Evolutionary conservation across 257 asterid species (phyloP).

Genomic region (Verbascum thapsus): DNA sequence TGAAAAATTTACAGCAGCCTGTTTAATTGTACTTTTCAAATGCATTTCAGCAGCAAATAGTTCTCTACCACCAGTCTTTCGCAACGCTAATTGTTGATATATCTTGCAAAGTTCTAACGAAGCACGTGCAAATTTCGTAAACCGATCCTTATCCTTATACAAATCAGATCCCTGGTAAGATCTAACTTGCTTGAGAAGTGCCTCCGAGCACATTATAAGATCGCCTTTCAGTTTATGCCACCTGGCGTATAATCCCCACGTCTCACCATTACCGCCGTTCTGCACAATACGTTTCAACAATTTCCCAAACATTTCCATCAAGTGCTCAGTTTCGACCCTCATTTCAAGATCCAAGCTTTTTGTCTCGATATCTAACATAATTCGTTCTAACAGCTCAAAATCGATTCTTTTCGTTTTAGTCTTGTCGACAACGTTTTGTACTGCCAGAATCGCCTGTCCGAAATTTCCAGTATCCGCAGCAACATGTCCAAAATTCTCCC

Average conservation of each 20-base stretch:
- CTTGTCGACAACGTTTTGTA: constrained; percentile 65
- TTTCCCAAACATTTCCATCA: constrained; percentile 64
- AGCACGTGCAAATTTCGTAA: constrained; percentile 75
- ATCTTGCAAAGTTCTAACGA: constrained; percentile 80
- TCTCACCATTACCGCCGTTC: constrained; percentile 60
- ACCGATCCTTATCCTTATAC: constrained; percentile 76
- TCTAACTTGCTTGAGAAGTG: constrained; percentile 92
- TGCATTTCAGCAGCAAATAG: constrained; percentile 89
- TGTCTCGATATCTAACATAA: constrained; percentile 63
- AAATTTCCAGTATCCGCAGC: too few relatives aligned
- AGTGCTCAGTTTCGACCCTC: constrained; percentile 58
- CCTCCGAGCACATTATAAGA: constrained; percentile 87
- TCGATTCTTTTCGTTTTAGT: constrained; percentile 63
- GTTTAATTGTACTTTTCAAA: constrained; percentile 73
- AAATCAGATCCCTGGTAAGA: constrained; percentile 84
- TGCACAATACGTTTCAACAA: constrained; percentile 65
- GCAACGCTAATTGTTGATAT: constrained; percentile 57
- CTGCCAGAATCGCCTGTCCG: constrained; percentile 80
- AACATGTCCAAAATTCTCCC: too few relatives aligned
- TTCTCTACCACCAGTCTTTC: constrained; percentile 53
- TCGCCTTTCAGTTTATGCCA: constrained; percentile 93
- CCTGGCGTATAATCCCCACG: constrained; percentile 83
- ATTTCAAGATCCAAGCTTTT: constrained; percentile 37
- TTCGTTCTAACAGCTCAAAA: constrained; percentile 55
- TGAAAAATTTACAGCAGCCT: constrained; percentile 60